These are phyloP conservation scores for Citrullus amarus DNA, from an alignment of 306 rosid genomes.

Conservation along the genomic window DNA sequence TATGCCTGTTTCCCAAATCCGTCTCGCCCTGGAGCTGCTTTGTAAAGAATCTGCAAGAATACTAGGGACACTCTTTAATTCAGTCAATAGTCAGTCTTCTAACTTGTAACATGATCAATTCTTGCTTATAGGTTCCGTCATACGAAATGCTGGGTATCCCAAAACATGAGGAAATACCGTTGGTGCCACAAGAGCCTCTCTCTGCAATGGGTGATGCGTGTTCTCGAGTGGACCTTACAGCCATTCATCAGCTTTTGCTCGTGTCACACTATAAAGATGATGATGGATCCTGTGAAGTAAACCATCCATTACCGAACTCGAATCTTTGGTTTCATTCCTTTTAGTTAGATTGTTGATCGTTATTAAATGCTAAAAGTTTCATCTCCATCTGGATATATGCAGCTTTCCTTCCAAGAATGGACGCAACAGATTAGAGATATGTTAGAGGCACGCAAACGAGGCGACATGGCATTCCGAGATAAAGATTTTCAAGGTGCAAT, in stretches of 20 bases:
- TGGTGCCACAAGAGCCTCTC: constrained; percentile 42
- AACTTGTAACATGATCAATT: neutral
- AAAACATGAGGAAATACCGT: constrained; percentile 47
- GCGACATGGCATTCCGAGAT: constrained; percentile 67
- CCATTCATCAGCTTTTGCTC: constrained; percentile 64
- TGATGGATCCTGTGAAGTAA: constrained; percentile 66
- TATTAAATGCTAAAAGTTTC: neutral
- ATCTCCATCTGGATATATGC: neutral
- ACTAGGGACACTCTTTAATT: neutral
- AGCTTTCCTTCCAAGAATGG: constrained; percentile 86
- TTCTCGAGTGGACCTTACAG: constrained; percentile 63
- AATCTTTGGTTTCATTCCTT: neutral
- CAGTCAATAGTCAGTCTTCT: neutral
- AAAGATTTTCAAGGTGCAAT: constrained; percentile 52
- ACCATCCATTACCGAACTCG: neutral
- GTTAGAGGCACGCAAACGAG: constrained; percentile 64
- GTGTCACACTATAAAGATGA: constrained; percentile 51
- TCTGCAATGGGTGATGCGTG: constrained; percentile 69
- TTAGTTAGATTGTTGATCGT: neutral
- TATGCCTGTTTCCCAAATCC: neutral
- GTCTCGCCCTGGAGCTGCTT: neutral
- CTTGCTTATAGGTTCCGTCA: constrained; percentile 43
- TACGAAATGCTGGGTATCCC: constrained; percentile 58
- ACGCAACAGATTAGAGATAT: constrained; percentile 68
- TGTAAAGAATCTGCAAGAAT: no score